Evolutionary conservation across 768 basidiomycete species (phyloP).

Genomic region (Lactarius trivialis): DNA sequence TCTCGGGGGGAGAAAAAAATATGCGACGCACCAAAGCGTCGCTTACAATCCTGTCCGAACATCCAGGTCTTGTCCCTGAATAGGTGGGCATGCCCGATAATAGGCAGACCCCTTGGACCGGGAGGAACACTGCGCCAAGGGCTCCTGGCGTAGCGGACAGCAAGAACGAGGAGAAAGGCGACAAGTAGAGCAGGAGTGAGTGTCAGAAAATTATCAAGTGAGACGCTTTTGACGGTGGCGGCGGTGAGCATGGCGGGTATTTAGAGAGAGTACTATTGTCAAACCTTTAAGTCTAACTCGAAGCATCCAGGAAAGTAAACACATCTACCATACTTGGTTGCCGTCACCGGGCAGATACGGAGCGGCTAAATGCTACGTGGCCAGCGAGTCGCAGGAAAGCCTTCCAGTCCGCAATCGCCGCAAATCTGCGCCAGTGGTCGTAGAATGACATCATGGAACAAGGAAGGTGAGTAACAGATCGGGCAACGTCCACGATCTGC

Average conservation of each 20-base stretch:
- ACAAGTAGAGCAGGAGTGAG: not conserved
- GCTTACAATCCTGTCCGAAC: not conserved
- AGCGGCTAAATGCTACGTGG: too few species aligned
- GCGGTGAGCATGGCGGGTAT: too few species aligned
- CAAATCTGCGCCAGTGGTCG: too few species aligned
- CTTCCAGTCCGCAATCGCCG: too few species aligned
- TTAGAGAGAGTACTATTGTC: not conserved
- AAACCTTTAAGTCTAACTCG: not conserved
- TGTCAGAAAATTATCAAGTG: not conserved
- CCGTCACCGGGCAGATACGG: too few species aligned
- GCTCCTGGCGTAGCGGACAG: not conserved
- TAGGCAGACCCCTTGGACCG: slow-evolving; percentile 8
- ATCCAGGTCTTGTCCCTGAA: slow-evolving; percentile 5
- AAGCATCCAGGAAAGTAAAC: not conserved
- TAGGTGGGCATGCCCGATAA: slow-evolving; percentile 9
- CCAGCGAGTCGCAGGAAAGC: too few species aligned
- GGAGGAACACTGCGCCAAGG: slow-evolving; percentile 12
- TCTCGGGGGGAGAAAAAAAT: not conserved
- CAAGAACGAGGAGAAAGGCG: not conserved
- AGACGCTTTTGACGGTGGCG: not conserved
- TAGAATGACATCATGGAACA: too few species aligned
- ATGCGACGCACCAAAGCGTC: slow-evolving; percentile 1
- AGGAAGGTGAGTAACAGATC: too few species aligned
- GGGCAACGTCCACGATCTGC: too few species aligned
- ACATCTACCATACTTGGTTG: not conserved